Base-by-base conservation (phyloP, 257 asterid genomes). In the Scutellaria minor region DNA sequence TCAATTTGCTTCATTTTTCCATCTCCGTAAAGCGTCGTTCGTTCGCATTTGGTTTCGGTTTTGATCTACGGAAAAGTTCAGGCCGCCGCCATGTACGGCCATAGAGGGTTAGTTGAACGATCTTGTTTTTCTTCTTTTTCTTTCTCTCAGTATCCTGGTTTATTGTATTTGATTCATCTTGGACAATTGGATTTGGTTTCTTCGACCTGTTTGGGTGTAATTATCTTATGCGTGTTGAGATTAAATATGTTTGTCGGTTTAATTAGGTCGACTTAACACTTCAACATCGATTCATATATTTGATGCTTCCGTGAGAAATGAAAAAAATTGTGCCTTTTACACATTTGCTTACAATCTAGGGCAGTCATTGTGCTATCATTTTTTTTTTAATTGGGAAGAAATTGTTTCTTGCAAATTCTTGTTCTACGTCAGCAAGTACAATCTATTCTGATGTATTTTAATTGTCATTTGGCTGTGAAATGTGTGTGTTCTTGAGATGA, bases 71-170 rank as follows among this genome's bases (percentile, higher is more conserved):
- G 2, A 53, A 6, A 56, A 37, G 74, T 35, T 64, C 27, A 5
- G 75, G 64, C 63, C 14, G 73, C 82, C 48, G 75, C 73, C 73
- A 81, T 84, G 88, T 84, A 78, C 73, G 82, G 86, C 20, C 80
- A 81, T 64, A 81, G 84, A 74, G 86, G 88, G 88, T 84, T 63
- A 60, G 85, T 72, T 64, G 12, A 55, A 76, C 62, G 24, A 62
- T 5, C 64, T 66, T 50, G 4, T 20, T 64, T n/a, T 73, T 54
- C 45, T 27, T 31, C 5, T 31, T 31, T 41, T 44, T 37, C 11
- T 54, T 54, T 56, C 58, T n/a, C 27, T 14, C 5, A 15, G 20
- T 48, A 10, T 44, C 13, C 15, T 27, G 66, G 18, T 14, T 46
- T 20, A 11, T 12, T 18, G 4, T 7, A 7, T 65, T 9, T 58